A percentile compares a stretch with the other conserved stretches of the same genome.
Evolutionary conservation across 768 basidiomycete genomes (phyloP).

Genomic region (Rhodotorula babjevae): DNA sequence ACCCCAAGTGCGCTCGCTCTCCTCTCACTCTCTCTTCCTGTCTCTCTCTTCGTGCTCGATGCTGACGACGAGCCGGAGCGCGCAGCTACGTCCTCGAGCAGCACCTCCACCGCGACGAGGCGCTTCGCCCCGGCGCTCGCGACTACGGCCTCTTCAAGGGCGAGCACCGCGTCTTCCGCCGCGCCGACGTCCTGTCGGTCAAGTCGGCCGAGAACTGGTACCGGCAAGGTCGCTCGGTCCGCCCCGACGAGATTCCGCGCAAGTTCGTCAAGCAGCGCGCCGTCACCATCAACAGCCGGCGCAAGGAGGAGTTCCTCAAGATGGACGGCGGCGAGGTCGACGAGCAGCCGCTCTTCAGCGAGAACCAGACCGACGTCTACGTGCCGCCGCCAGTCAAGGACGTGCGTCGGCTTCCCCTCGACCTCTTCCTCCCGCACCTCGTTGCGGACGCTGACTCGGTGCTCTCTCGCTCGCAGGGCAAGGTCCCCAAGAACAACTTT

Average conservation of each 20-base stretch:
- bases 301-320: slow-evolving; percentile 64
- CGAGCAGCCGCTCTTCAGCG: slow-evolving; percentile 82
- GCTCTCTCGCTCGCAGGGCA: slow-evolving; percentile 59
- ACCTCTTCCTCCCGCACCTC: neutral
- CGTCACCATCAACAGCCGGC: slow-evolving; percentile 68
- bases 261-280: slow-evolving; percentile 84
- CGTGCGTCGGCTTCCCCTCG: slow-evolving; percentile 53
- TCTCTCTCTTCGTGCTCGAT: neutral
- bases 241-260: slow-evolving; percentile 68
- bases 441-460: neutral
- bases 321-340: slow-evolving; percentile 55
- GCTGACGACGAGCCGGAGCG: neutral
- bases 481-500: slow-evolving; percentile 88
- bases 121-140: slow-evolving; percentile 65
- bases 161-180: slow-evolving; percentile 75
- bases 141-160: slow-evolving; percentile 88
- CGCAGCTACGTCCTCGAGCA: slow-evolving; percentile 73
- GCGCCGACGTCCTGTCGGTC: slow-evolving; percentile 73
- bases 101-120: slow-evolving; percentile 81
- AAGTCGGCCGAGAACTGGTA: slow-evolving; percentile 95
- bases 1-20: slow-evolving; percentile 69
- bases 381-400: slow-evolving; percentile 73
- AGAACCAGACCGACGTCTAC: slow-evolving; percentile 77
- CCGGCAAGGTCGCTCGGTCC: slow-evolving; percentile 71
- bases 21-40: slow-evolving; percentile 1